A percentile compares a stretch with the other conserved stretches of the same genome.
Evolutionary conservation across 805 yeast genomes (phyloP).

Genomic region (Zygotorulaspora florentina): DNA sequence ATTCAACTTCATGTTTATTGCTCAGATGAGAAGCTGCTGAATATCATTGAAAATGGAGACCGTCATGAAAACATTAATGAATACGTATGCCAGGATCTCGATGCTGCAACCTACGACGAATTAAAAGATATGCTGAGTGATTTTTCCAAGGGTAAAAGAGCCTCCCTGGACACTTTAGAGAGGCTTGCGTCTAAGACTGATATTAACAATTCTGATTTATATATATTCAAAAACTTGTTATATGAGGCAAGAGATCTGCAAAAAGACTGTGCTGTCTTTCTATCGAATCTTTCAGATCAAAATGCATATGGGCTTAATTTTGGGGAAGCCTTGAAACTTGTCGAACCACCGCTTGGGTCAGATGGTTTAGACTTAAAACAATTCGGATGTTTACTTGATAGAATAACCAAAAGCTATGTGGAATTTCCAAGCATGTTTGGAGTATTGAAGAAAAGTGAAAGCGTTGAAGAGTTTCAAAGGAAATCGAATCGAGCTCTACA

Average conservation of each 20-base stretch:
- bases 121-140: conserved; percentile 1
- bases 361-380: conserved; percentile 4
- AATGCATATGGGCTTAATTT: background rate
- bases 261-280: conserved; percentile 1
- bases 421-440: conserved; percentile 15
- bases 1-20: conserved; percentile 45
- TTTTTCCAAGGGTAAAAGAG: background rate
- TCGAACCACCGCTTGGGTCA: conserved; percentile 3
- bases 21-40: conserved; percentile 45
- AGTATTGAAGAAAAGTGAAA: conserved; percentile 4
- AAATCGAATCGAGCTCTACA: conserved; percentile 6
- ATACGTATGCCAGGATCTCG: background rate
- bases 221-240: background rate
- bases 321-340: conserved; percentile 10
- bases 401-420: conserved; percentile 7
- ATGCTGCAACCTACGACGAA: background rate
- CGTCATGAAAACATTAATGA: background rate
- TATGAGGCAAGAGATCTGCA: background rate
- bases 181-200: background rate
- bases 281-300: background rate
- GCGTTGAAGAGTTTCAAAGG: conserved; percentile 6
- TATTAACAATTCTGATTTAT: background rate
- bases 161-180: background rate
- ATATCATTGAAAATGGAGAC: background rate
- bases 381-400: conserved; percentile 1